These are phyloP conservation scores for Chlamydomonas schloesseri DNA, from an alignment of 139 green algal species.

Conservation along the genomic window DNA sequence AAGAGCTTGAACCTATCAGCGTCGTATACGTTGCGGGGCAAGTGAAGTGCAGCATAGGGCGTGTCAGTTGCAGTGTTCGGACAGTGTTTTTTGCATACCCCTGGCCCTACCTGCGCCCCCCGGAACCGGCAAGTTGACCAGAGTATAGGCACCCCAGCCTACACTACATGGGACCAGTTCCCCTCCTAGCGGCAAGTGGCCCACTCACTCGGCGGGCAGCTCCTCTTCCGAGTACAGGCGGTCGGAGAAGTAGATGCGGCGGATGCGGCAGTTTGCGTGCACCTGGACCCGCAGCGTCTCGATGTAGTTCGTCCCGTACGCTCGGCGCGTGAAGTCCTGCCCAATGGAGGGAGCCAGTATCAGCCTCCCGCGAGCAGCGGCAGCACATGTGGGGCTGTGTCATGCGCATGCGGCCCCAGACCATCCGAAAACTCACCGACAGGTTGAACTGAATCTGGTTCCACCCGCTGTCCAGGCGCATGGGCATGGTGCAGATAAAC, in stretches of 20 bases:
- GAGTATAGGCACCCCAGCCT: too few species aligned
- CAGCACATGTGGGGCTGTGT: neutral
- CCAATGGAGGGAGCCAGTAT: too few species aligned
- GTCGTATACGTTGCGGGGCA: too few species aligned
- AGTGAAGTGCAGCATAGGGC: too few species aligned
- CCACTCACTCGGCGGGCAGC: constrained; percentile 91
- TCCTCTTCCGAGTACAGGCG: constrained; percentile 97
- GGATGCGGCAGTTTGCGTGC: constrained; percentile 95
- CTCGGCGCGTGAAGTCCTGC: constrained; percentile 90
- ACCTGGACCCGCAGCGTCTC: constrained; percentile 95
- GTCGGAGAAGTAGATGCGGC: constrained; percentile 96
- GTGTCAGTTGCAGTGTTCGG: too few species aligned
- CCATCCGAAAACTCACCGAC: constrained; percentile 44
- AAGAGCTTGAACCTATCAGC: constrained; percentile 87
- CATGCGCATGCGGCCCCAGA: too few species aligned
- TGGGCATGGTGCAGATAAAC: constrained; percentile 98
- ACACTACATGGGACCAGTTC: too few species aligned
- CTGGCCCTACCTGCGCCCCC: too few species aligned
- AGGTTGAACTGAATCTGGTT: constrained; percentile 99
- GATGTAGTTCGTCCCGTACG: constrained; percentile 96
- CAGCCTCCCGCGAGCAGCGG: too few species aligned
- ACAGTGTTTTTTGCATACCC: too few species aligned
- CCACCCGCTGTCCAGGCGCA: constrained; percentile 97
- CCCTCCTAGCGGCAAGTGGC: neutral
- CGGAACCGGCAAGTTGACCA: too few species aligned